Conservation (phyloP, 2,329 filamentous ascomycete genomes). For the Elsinoe australis region DNA sequence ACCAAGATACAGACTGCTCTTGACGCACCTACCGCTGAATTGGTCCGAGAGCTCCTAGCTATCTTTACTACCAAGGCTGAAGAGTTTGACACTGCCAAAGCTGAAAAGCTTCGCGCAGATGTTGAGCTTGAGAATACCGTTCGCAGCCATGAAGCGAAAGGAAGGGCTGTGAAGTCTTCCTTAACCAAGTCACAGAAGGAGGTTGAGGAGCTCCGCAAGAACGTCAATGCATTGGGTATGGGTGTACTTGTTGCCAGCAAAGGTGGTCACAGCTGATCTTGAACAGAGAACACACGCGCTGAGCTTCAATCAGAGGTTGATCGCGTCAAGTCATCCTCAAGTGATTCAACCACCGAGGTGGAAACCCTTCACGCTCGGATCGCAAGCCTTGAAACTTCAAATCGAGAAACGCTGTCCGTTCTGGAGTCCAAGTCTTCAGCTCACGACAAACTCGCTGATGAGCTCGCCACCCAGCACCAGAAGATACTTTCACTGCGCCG, state of each 20-base stretch:
- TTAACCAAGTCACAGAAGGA: conserved; percentile 79
- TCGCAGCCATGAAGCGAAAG: conserved; percentile 72
- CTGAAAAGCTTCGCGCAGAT: conserved; percentile 80
- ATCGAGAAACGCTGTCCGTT: conserved; percentile 79
- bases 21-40: conserved; percentile 65
- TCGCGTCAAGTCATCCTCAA: conserved; percentile 64
- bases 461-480: conserved; percentile 80
- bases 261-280: conserved; percentile 20
- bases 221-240: conserved; percentile 73
- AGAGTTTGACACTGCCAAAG: conserved; percentile 71
- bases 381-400: conserved; percentile 78
- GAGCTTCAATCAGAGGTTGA: conserved; percentile 75
- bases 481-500: conserved; percentile 78
- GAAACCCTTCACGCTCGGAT: conserved; percentile 75
- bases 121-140: conserved; percentile 91
- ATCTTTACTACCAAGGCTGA: conserved; percentile 71
- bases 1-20: conserved; percentile 53
- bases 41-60: conserved; percentile 66
- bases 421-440: conserved; percentile 84
- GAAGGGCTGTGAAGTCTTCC: conserved; percentile 70
- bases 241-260: not conserved
- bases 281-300: conserved; percentile 65
- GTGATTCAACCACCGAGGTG: conserved; percentile 64
- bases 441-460: conserved; percentile 76
- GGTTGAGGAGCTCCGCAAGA: conserved; percentile 70